phyloP scores from a whole-genome alignment of 2,329 filamentous ascomycete species.

The Penicillium oxalicum region DNA sequence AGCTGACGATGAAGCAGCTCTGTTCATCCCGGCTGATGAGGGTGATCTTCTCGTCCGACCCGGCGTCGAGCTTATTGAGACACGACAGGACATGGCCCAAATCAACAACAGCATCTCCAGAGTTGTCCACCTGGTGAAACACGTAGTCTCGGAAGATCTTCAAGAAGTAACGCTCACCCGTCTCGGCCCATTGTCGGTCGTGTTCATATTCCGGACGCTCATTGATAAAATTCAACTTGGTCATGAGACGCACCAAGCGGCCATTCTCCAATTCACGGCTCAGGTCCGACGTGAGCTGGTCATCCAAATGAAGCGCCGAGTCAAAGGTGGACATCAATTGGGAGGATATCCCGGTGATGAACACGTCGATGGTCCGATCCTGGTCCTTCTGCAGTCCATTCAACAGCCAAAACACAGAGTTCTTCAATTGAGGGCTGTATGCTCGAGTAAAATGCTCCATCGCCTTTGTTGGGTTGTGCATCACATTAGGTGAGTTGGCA shows the following conservation, averaged over 20 bases:
- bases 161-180: slow-evolving; percentile 82
- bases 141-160: slow-evolving; percentile 96
- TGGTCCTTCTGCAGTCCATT: slow-evolving; percentile 55
- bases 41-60: slow-evolving; percentile 76
- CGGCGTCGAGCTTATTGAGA: slow-evolving; percentile 88
- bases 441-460: slow-evolving; percentile 70
- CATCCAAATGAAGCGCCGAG: slow-evolving; percentile 69
- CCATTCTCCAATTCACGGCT: slow-evolving; percentile 84
- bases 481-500: slow-evolving; percentile 56
- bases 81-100: slow-evolving; percentile 80
- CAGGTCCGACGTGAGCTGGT: slow-evolving; percentile 66
- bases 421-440: slow-evolving; percentile 72
- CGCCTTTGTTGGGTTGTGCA: slow-evolving; percentile 60
- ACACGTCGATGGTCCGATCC: slow-evolving; percentile 68
- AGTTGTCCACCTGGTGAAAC: slow-evolving; percentile 87
- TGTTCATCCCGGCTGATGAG: slow-evolving; percentile 87
- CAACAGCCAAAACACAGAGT: slow-evolving; percentile 76
- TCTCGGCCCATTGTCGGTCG: slow-evolving; percentile 79
- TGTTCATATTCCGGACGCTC: slow-evolving; percentile 81
- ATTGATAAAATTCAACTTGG: slow-evolving; percentile 83
- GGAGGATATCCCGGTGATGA: slow-evolving; percentile 70
- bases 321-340: slow-evolving; percentile 73
- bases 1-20: slow-evolving; percentile 79
- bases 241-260: slow-evolving; percentile 68
- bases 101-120: slow-evolving; percentile 76